Evolutionary conservation across 371 early-diverging fungal species (phyloP).

Genomic region (Apophysomyces trapeziformis): DNA sequence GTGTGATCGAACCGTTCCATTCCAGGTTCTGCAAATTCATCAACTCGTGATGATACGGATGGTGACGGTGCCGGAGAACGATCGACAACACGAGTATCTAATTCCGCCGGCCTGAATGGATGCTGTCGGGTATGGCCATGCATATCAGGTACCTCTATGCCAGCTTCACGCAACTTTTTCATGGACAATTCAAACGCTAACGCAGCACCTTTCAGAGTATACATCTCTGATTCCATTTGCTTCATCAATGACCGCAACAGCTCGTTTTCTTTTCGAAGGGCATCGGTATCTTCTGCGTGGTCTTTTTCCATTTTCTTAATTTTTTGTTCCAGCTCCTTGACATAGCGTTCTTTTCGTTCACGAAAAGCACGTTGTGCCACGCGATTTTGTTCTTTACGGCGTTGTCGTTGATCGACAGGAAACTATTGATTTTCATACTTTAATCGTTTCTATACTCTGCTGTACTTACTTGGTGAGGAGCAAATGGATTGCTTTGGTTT

Average conservation of each 20-base stretch:
- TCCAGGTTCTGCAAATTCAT: conserved; percentile 25
- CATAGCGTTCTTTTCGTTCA: conserved; percentile 67
- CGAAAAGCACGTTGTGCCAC: conserved; percentile 73
- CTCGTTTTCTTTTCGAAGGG: conserved; percentile 28
- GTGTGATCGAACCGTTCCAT: conserved; percentile 25
- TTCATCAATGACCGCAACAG: conserved; percentile 17
- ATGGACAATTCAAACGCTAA: conserved; percentile 32
- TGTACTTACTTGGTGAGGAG: not conserved
- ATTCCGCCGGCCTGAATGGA: conserved; percentile 8
- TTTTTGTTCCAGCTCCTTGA: conserved; percentile 62
- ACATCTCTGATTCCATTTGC: conserved; percentile 34
- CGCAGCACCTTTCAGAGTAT: conserved; percentile 30
- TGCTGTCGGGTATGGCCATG: conserved; percentile 4
- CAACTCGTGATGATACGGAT: conserved; percentile 2
- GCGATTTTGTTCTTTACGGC: conserved; percentile 59
- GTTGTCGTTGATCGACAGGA: not conserved
- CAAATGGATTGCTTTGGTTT: not conserved
- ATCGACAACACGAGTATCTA: conserved; percentile 5
- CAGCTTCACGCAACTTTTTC: conserved; percentile 27
- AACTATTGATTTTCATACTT: not conserved
- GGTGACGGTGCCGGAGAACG: not conserved
- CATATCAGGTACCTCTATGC: conserved; percentile 8
- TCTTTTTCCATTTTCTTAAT: conserved; percentile 57
- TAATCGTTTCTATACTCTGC: not conserved
- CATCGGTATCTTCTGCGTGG: conserved; percentile 13